Percentiles rank a stretch among this genome's conserved stretches.
Conservation (phyloP, 345 rosid species). For the Gynandropsis gynandra region DNA sequence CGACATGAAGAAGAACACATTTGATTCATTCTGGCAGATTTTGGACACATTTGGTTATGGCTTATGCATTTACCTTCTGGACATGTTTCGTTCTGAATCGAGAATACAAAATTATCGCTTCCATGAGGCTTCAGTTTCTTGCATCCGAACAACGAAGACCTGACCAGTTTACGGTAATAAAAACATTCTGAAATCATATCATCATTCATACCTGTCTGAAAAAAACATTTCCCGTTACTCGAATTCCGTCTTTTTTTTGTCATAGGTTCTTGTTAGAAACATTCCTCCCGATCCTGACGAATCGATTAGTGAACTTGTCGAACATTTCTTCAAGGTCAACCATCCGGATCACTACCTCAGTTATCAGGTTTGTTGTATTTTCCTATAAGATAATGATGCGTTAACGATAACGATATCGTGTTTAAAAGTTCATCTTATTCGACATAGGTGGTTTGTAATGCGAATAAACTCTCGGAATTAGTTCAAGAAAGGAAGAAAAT, state of each 20-base stretch:
- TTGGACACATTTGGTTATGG: conserved; percentile 88
- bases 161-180: conserved; percentile 72
- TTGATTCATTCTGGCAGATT: conserved; percentile 39
- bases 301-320: conserved; percentile 71
- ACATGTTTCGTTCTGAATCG: conserved; percentile 68
- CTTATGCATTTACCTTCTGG: conserved; percentile 87
- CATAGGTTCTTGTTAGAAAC: conserved; percentile 75
- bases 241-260: background rate
- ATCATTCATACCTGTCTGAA: no score
- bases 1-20: background rate
- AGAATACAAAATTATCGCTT: conserved; percentile 69
- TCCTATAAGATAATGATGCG: no score
- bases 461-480: conserved; percentile 55
- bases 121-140: conserved; percentile 84
- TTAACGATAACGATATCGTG: no score
- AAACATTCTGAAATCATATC: background rate
- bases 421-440: no score
- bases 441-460: conserved; percentile 71
- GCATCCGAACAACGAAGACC: conserved; percentile 71
- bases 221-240: background rate
- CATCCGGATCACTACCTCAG: conserved; percentile 78
- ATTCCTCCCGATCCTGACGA: conserved; percentile 93
- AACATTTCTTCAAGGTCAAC: conserved; percentile 85
- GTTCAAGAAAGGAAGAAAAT: conserved; percentile 53
- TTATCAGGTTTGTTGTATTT: conserved; percentile 46